Base-by-base conservation (phyloP, 2,329 filamentous ascomycete genomes). In the Thielaviopsis musarum region DNA sequence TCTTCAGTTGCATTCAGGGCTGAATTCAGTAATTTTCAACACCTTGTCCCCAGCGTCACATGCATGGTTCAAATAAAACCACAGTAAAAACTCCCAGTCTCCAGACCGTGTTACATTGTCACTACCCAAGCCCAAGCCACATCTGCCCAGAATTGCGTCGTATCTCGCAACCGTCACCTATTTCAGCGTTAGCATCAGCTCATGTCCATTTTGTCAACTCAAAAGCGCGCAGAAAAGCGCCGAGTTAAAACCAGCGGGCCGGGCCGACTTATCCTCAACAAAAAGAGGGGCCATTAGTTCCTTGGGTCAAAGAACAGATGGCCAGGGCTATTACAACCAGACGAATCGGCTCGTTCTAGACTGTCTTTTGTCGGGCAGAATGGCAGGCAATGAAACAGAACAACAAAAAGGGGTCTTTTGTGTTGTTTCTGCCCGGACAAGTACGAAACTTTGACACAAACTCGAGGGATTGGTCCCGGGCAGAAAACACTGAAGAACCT, bases 381-480 rank as follows among this genome's bases (percentile, higher is more conserved):
- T 21, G 15, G 12, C 51, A 21, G 34, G 21, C 15, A 30, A 56
- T 17, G 26, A 38, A 56, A 55, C 52, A 56, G 38, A 24, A 52
- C 24, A 13, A 52, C 24, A 15, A 30, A 52, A 54, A 38, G 28
- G 28, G 12, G 19, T 51, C 38, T 45, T 24, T n/a, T 49, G 59
- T 59, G 57, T 34, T 34, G 53, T 59, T 49, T 49, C 45, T 19
- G 58, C 63, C 75, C 79, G 75, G 88, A 91, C 87, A 91, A 91
- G 88, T 80, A 78, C 88, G 76, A 89, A 83, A 77, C 88, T 90
- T 89, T 94, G 88, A 94, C 84, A 76, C 87, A 87, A 89, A 90
- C 87, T 80, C 84, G 70, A 82, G 10, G 30, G 87, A 89, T 88
- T 89, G 87, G 87, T 89, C 88, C 88, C 78, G 73, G 72, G 66